Percentiles rank a stretch among this genome's conserved stretches.
Evolutionary conservation across 148 eudicot species (phyloP).

Genomic region (Fallopia convolvulus): DNA sequence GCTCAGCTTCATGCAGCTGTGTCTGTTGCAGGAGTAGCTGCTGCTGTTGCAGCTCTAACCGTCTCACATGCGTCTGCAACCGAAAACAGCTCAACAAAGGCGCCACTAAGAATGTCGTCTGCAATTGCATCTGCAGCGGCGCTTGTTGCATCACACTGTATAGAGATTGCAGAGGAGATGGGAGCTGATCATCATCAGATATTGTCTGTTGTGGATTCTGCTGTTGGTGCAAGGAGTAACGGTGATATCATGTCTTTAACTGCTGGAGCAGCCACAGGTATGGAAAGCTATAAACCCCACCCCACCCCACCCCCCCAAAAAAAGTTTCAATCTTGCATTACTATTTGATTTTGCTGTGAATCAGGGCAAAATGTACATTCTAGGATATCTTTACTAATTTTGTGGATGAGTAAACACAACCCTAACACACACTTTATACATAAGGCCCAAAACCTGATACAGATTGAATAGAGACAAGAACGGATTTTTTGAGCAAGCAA

Average conservation of each 20-base stretch:
- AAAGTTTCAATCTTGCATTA: background rate
- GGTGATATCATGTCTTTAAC: slow-evolving; percentile 93
- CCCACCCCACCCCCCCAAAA: no score
- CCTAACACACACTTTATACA: no score
- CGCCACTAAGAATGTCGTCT: slow-evolving; percentile 38
- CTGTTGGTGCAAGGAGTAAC: slow-evolving; percentile 65
- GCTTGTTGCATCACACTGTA: slow-evolving; percentile 87
- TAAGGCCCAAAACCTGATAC: no score
- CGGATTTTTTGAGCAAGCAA: no score
- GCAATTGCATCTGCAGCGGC: slow-evolving; percentile 91
- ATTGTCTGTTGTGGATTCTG: slow-evolving; percentile 59
- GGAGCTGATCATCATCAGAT: slow-evolving; percentile 84
- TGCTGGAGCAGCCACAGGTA: slow-evolving; percentile 97
- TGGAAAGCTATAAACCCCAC: background rate
- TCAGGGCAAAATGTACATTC: no score
- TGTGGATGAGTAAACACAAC: no score
- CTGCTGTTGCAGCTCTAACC: slow-evolving; percentile 80
- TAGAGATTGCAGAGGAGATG: slow-evolving; percentile 82
- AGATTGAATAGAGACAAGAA: no score
- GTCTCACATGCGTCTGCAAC: slow-evolving; percentile 40
- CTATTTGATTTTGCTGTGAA: background rate
- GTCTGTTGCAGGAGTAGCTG: slow-evolving; percentile 92
- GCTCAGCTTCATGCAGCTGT: slow-evolving; percentile 89
- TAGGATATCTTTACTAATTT: no score
- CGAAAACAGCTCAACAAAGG: slow-evolving; percentile 23